These are phyloP conservation scores for Silene coronaria DNA, from an alignment of 179 eudicot species.

Conservation along the genomic window DNA sequence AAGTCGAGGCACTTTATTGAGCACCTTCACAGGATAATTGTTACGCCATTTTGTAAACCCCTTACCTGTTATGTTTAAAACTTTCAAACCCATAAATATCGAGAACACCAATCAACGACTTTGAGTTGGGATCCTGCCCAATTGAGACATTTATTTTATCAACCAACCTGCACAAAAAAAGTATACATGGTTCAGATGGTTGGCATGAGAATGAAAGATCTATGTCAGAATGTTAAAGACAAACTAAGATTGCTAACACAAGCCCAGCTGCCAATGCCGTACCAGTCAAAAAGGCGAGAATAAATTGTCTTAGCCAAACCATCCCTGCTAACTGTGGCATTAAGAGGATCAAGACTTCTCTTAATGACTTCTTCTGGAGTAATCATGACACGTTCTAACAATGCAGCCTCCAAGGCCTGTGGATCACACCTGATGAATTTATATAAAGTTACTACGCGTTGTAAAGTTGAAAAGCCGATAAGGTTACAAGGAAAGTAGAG, in stretches of 20 bases:
- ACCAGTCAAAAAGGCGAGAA: constrained; percentile 87
- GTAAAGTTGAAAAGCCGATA: constrained; percentile 4
- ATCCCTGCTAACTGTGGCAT: constrained; percentile 83
- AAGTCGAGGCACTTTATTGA: not conserved
- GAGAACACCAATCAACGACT: constrained; percentile 79
- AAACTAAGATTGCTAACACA: not conserved
- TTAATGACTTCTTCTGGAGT: constrained; percentile 95
- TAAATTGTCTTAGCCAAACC: constrained; percentile 86
- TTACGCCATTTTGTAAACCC: not conserved
- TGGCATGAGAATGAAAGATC: constrained; percentile 14
- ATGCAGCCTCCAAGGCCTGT: constrained; percentile 76
- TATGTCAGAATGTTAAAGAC: not conserved
- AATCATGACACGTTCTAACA: constrained; percentile 85
- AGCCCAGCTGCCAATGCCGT: constrained; percentile 15
- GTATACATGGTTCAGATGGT: constrained; percentile 21
- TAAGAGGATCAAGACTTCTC: constrained; percentile 80
- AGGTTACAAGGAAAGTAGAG: constrained; percentile 11
- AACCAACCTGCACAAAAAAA: constrained; percentile 65
- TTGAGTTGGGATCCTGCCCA: constrained; percentile 93
- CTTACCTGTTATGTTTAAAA: constrained; percentile 87
- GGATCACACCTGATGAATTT: constrained; percentile 67
- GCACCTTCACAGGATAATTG: constrained; percentile 2
- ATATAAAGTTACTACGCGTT: constrained; percentile 16
- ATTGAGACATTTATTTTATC: constrained; percentile 84
- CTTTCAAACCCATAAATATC: constrained; percentile 98